A percentile compares a stretch with the other conserved stretches of the same genome.
phyloP scores from a whole-genome alignment of 169 alveolate genomes.

The Theileria equi region DNA sequence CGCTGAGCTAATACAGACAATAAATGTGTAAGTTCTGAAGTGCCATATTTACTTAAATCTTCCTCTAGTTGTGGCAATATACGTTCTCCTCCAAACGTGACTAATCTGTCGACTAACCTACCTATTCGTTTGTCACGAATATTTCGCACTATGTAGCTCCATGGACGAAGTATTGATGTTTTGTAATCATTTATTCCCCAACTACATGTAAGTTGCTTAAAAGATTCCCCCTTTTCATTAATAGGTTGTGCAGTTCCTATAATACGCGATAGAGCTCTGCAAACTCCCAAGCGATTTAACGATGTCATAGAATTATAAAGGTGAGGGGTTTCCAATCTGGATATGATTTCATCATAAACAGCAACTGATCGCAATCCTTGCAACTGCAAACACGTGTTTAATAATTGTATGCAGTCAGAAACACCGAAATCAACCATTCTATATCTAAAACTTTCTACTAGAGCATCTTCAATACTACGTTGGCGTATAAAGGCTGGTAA shows the following conservation, averaged over 20 bases:
- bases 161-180: conserved; percentile 38
- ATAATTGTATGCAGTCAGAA: conserved; percentile 53
- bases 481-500: conserved; percentile 60
- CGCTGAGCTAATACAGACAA: conserved; percentile 54
- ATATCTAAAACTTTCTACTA: conserved; percentile 43
- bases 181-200: conserved; percentile 10
- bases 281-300: conserved; percentile 51
- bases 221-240: too few relatives aligned
- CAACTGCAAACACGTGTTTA: conserved; percentile 51
- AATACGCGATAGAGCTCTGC: conserved; percentile 38
- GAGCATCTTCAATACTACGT: conserved; percentile 55
- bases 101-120: conserved; percentile 25
- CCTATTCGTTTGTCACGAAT: conserved; percentile 10
- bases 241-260: conserved; percentile 33
- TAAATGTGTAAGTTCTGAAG: conserved; percentile 45
- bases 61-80: conserved; percentile 57
- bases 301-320: conserved; percentile 35
- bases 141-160: conserved; percentile 33
- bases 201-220: too few relatives aligned
- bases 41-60: conserved; percentile 46
- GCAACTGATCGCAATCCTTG: conserved; percentile 48
- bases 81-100: conserved; percentile 41
- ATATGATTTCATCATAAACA: conserved; percentile 29
- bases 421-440: conserved; percentile 61
- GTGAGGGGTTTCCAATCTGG: conserved; percentile 44